A percentile compares a stretch with the other conserved stretches of the same genome.
Conservation (phyloP, 345 rosid genomes). For the Brassica nigra region DNA sequence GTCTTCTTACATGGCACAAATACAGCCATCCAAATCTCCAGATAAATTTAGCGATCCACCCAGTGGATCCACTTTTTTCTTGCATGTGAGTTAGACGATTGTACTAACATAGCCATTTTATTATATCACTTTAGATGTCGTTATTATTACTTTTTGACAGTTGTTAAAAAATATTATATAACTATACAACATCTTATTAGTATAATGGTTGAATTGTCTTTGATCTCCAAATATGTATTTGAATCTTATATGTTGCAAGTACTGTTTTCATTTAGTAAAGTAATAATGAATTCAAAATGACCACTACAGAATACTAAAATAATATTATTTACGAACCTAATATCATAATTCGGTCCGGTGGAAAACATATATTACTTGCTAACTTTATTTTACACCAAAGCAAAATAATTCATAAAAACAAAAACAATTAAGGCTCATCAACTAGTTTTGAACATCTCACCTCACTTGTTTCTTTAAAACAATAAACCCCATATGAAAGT, state of each 20-base stretch:
- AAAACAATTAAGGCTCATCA: not conserved
- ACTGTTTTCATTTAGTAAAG: not conserved
- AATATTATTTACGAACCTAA: conserved; percentile 2
- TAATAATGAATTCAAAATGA: not conserved
- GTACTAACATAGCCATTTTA: not conserved
- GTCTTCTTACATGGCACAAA: conserved; percentile 36
- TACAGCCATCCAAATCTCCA: conserved; percentile 30
- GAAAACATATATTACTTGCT: conserved; percentile 4
- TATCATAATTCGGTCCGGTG: not conserved
- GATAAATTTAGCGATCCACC: conserved; percentile 6
- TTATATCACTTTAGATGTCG: not conserved
- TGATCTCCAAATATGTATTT: not conserved
- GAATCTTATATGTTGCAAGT: not conserved
- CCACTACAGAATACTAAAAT: not conserved
- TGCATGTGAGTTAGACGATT: not conserved
- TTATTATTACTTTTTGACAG: not conserved
- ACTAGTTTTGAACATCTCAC: not conserved
- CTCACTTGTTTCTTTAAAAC: not conserved
- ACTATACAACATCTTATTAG: not conserved
- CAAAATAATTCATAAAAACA: not conserved
- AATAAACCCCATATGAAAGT: not conserved
- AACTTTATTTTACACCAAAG: not conserved
- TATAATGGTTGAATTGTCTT: not conserved
- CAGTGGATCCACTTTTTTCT: conserved; percentile 1
- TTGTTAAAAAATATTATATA: too few species aligned